These are phyloP conservation scores for Verbascum thapsus DNA, from an alignment of 257 asterid species.

Conservation along the genomic window DNA sequence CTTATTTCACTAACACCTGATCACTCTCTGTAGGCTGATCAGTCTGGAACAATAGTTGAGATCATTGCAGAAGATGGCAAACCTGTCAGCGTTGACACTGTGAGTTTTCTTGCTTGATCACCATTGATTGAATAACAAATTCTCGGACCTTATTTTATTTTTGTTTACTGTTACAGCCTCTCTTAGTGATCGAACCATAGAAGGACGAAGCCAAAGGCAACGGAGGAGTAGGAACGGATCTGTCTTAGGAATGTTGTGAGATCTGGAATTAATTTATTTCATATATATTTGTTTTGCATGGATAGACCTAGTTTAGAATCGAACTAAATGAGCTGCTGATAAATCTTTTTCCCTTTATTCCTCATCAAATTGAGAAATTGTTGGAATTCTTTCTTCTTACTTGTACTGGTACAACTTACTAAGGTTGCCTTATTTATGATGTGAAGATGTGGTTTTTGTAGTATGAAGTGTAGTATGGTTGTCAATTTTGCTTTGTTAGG, in stretches of 20 bases:
- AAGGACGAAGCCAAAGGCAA: slow-evolving; percentile 19
- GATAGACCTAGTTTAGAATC: slow-evolving; percentile 37
- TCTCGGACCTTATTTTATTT: slow-evolving; percentile 21
- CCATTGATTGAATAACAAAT: neutral
- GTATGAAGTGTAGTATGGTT: neutral
- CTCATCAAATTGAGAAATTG: slow-evolving; percentile 23
- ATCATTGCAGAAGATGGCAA: slow-evolving; percentile 74
- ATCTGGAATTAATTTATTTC: slow-evolving; percentile 29
- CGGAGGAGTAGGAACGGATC: slow-evolving; percentile 24
- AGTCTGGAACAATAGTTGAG: slow-evolving; percentile 73
- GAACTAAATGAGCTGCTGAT: slow-evolving; percentile 23
- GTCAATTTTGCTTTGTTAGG: neutral
- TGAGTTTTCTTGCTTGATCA: slow-evolving; percentile 42
- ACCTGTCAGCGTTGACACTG: slow-evolving; percentile 76
- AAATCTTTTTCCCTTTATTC: slow-evolving; percentile 1
- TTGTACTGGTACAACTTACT: neutral
- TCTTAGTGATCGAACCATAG: slow-evolving; percentile 74
- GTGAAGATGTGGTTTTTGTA: slow-evolving; percentile 25
- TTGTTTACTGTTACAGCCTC: slow-evolving; percentile 57
- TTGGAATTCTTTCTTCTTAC: neutral
- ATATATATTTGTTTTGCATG: slow-evolving; percentile 15
- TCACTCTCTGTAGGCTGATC: slow-evolving; percentile 60
- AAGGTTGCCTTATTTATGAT: slow-evolving; percentile 17
- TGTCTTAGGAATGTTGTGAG: slow-evolving; percentile 29
- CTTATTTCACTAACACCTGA: slow-evolving; percentile 2